A percentile compares a stretch with the other conserved stretches of the same genome.
Conservation (phyloP, 2,329 filamentous ascomycete genomes). For the Xenoacremonium recifei region DNA sequence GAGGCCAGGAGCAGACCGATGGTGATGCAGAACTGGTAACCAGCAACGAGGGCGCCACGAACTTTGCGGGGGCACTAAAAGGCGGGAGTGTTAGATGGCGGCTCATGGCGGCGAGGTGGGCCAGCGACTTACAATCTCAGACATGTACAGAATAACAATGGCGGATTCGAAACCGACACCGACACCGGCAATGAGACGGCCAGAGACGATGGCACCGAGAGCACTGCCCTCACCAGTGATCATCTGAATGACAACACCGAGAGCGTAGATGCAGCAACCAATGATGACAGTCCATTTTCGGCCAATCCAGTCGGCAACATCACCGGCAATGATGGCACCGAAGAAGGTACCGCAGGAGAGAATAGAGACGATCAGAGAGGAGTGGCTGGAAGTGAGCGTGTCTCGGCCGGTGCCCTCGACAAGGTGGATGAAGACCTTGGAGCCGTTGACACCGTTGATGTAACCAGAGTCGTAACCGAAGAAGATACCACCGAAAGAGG, state of each 20-base stretch:
- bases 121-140: constrained; percentile 61
- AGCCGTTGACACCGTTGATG: constrained; percentile 64
- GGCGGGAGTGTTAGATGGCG: constrained; percentile 15
- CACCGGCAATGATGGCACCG: constrained; percentile 73
- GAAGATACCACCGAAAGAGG: constrained; percentile 71
- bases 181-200: constrained; percentile 72
- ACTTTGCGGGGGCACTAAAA: constrained; percentile 37
- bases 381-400: constrained; percentile 40
- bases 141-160: constrained; percentile 85
- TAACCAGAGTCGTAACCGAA: constrained; percentile 79
- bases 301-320: constrained; percentile 72
- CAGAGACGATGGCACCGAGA: constrained; percentile 64
- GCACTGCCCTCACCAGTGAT: constrained; percentile 42
- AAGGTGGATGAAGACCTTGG: constrained; percentile 48
- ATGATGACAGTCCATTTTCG: constrained; percentile 70
- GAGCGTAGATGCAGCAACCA: constrained; percentile 68
- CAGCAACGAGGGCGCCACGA: constrained; percentile 17
- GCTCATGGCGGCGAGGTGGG: background rate
- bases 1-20: constrained; percentile 18
- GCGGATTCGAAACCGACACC: constrained; percentile 81
- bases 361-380: constrained; percentile 68
- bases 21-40: constrained; percentile 19
- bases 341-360: constrained; percentile 78
- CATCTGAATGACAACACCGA: constrained; percentile 69
- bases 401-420: constrained; percentile 43